Percentiles rank a stretch among this genome's conserved stretches.
Conservation (phyloP, 306 rosid species). For the Cucurbita pepo region DNA sequence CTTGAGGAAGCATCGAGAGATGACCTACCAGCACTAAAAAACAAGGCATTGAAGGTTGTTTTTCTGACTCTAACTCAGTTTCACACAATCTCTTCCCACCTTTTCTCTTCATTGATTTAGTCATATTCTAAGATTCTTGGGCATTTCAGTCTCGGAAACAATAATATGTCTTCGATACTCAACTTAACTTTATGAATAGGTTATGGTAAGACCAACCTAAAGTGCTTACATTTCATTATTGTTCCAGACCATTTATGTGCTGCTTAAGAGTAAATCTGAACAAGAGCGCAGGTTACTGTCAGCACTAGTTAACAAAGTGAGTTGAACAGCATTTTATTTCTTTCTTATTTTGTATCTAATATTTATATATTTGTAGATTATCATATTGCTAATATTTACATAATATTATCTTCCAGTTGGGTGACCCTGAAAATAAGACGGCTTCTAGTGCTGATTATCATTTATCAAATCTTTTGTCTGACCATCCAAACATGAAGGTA, state of each 20-base stretch:
- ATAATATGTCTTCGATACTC: background rate
- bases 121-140: background rate
- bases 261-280: constrained; percentile 85
- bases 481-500: constrained; percentile 98
- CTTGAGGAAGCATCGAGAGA: constrained; percentile 98
- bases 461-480: constrained; percentile 70
- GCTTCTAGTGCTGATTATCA: constrained; percentile 95
- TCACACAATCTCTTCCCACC: background rate
- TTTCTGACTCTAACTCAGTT: background rate
- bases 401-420: constrained; percentile 38
- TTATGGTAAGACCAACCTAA: background rate
- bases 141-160: background rate
- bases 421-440: constrained; percentile 84
- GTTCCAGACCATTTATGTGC: constrained; percentile 55
- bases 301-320: constrained; percentile 84
- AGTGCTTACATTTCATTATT: background rate
- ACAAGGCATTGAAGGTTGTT: constrained; percentile 76
- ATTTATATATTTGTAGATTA: background rate
- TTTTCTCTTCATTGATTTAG: background rate
- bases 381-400: background rate
- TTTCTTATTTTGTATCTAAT: background rate
- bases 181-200: background rate
- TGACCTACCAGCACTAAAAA: constrained; percentile 69
- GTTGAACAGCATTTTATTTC: constrained; percentile 11
- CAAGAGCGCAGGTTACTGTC: constrained; percentile 83